Evolutionary conservation across 2,329 filamentous ascomycete species (phyloP).

Genomic region (Talaromyces piceae): DNA sequence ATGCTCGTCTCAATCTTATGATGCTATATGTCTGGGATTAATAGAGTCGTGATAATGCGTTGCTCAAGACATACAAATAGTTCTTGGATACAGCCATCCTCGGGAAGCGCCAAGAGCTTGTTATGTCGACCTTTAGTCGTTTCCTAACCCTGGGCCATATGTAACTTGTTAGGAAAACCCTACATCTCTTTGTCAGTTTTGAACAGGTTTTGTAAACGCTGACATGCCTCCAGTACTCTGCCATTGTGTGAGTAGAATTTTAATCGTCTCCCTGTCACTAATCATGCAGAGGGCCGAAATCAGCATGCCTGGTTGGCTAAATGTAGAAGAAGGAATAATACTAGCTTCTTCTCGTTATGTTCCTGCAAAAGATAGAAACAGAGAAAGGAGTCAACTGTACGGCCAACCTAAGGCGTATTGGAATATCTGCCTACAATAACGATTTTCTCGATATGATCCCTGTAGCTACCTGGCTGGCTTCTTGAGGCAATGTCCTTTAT

Average conservation of each 20-base stretch:
- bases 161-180: too few relatives aligned
- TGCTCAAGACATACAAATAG: too few relatives aligned
- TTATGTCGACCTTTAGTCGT: not conserved
- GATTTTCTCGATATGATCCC: too few relatives aligned
- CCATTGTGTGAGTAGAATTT: slow-evolving; percentile 46
- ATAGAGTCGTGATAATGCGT: too few relatives aligned
- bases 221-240: slow-evolving; percentile 43
- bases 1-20: too few relatives aligned
- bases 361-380: too few relatives aligned
- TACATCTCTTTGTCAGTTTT: slow-evolving; percentile 35
- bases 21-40: too few relatives aligned
- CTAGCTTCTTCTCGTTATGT: slow-evolving; percentile 41
- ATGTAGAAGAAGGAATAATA: slow-evolving; percentile 51
- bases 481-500: too few relatives aligned
- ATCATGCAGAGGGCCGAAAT: slow-evolving; percentile 52
- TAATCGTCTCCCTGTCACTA: slow-evolving; percentile 52
- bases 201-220: slow-evolving; percentile 37
- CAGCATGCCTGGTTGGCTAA: slow-evolving; percentile 60
- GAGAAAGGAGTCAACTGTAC: too few relatives aligned
- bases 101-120: not conserved
- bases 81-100: not conserved
- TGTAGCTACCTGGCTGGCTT: too few relatives aligned
- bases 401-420: too few relatives aligned
- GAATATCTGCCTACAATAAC: too few relatives aligned
- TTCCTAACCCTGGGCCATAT: slow-evolving; percentile 16